These are phyloP conservation scores for Mentha longifolia DNA, from an alignment of 257 asterid genomes.

Conservation along the genomic window DNA sequence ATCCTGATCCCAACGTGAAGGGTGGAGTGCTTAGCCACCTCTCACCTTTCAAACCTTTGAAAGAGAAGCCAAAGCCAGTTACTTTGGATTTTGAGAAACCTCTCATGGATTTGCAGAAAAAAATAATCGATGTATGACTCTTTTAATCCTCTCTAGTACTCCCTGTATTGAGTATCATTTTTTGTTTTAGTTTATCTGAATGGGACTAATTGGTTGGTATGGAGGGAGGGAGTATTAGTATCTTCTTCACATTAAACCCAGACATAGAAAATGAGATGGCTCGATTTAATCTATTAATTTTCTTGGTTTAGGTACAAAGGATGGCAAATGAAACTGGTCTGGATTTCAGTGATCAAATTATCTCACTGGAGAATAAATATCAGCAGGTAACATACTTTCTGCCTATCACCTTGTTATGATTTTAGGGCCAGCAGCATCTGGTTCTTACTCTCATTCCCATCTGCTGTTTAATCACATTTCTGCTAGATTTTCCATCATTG, in stretches of 20 bases:
- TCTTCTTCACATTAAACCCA: neutral
- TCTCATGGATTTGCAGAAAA: constrained; percentile 76
- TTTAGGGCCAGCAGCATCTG: constrained; percentile 22
- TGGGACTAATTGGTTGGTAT: neutral
- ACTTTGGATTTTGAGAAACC: constrained; percentile 93
- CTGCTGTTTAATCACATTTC: constrained; percentile 6
- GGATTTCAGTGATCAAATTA: constrained; percentile 84
- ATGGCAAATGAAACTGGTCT: constrained; percentile 94
- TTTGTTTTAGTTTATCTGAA: too few relatives aligned
- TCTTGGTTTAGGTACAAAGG: constrained; percentile 68
- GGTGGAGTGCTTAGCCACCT: constrained; percentile 93
- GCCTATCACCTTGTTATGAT: too few relatives aligned
- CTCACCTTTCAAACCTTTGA: constrained; percentile 90
- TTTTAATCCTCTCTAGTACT: neutral
- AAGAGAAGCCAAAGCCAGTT: constrained; percentile 91
- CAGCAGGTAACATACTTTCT: constrained; percentile 59
- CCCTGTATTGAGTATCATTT: too few relatives aligned
- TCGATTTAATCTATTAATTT: constrained; percentile 26
- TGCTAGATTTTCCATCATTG: constrained; percentile 2
- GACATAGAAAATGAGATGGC: constrained; percentile 12
- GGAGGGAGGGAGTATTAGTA: neutral
- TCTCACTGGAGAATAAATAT: constrained; percentile 72
- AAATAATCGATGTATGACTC: constrained; percentile 68
- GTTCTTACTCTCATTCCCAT: constrained; percentile 25
- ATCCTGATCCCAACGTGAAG: constrained; percentile 83